Evolutionary conservation across 106 monocot genomes (phyloP), one percentile per base, ranked within the genome.

Genomic region (Cymbidium sinense): DNA sequence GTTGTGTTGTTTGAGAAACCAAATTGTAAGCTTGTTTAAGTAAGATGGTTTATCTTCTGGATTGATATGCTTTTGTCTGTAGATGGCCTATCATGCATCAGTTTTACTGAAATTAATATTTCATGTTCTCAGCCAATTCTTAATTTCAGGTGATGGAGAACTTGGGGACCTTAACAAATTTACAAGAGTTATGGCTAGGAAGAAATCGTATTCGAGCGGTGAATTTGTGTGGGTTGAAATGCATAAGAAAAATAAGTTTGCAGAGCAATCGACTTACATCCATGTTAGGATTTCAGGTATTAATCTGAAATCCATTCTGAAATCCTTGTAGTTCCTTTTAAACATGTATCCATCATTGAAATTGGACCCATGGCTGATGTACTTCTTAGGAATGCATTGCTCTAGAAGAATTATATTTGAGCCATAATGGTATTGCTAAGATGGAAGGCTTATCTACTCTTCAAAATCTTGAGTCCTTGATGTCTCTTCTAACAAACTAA

Each of bases 251-350:
- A 79, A 76, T 98, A 84, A 98, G 96, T 74, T 80, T 98, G 73
- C 96, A 98, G 64, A 98, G 96, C 81, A 98, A 98, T 70, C 89
- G 96, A 34, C 85, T 94, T 75, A 98, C 87, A 34, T 91, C 90
- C 58, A 92, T 94, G 94, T 61, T 77, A 34, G 96, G 96, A 25
- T 94, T 94, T 62, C 79, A 98, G 80, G 96, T 98, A 88, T 71
- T 8, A 64, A 50, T 76, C 7, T 31, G 35, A 71, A 35, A 21
- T 7, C 30, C 20, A 20, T n/a, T n/a, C n/a, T n/a, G n/a, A n/a
- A n/a, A n/a, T n/a, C n/a, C n/a, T n/a, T 50, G 17, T 67, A 27
- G 23, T 23, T n/a, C 34, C 13, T 31, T 20, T 37, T 37, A 71
- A 30, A 11, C 35, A 21, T 71, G 25, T 23, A 23, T 47, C 64